phyloP scores from a whole-genome alignment of 2,329 filamentous ascomycete genomes.

The Fusarium sp. region DNA sequence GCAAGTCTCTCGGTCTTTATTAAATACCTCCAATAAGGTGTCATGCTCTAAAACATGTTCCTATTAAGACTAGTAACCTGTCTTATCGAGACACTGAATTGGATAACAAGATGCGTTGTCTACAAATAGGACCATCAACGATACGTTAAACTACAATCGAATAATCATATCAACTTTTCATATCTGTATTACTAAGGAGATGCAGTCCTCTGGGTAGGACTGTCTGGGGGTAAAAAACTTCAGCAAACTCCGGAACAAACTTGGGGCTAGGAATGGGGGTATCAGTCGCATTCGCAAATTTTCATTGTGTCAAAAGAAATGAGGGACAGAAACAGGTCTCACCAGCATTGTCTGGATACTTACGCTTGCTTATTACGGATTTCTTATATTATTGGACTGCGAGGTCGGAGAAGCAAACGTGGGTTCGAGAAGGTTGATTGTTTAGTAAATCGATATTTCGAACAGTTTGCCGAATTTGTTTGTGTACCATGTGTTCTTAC shows the following conservation, averaged over 20 bases:
- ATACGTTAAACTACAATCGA: conserved; percentile 17
- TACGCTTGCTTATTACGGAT: conserved; percentile 4
- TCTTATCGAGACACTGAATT: conserved; percentile 2
- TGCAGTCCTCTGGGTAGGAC: conserved; percentile 30
- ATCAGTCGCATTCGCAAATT: conserved; percentile 26
- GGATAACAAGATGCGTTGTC: background rate
- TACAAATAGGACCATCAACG: background rate
- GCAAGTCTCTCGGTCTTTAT: background rate
- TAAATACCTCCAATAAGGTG: background rate
- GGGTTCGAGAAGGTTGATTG: conserved; percentile 13
- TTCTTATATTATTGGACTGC: conserved; percentile 35
- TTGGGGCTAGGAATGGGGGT: background rate
- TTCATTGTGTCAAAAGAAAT: conserved; percentile 43
- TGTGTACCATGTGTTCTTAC: background rate
- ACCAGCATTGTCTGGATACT: background rate
- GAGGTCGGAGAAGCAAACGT: conserved; percentile 22
- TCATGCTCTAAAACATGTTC: conserved; percentile 6
- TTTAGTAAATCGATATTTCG: conserved; percentile 18
- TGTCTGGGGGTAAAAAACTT: background rate
- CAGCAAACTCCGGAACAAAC: conserved; percentile 11
- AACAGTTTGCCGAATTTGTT: background rate
- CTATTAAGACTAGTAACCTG: conserved; percentile 8
- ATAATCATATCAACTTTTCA: conserved; percentile 35
- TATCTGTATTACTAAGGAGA: conserved; percentile 45
- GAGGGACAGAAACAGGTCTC: conserved; percentile 7